A percentile compares a stretch with the other conserved stretches of the same genome.
phyloP scores from a whole-genome alignment of 192 early-diverging fungal species.

The Coemansia sp. region DNA sequence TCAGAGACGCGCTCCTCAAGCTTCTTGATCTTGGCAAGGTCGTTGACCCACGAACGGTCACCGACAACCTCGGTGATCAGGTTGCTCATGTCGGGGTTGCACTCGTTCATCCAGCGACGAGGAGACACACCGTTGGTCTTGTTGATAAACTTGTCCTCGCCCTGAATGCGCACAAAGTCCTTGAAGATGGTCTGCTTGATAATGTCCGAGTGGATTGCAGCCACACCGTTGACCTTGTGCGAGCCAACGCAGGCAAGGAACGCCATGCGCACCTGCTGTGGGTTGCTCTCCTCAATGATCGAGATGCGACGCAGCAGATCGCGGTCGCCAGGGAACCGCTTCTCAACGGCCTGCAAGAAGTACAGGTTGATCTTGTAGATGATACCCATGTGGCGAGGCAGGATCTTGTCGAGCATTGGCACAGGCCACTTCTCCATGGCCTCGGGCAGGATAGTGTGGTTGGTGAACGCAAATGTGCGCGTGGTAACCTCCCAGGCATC shows the following conservation, averaged over 20 bases:
- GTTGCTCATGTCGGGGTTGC: constrained; percentile 81
- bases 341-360: constrained; percentile 94
- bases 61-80: constrained; percentile 84
- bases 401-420: constrained; percentile 85
- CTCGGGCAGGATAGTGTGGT: constrained; percentile 98
- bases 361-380: constrained; percentile 99
- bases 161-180: constrained; percentile 89
- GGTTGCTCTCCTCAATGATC: constrained; percentile 89
- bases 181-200: constrained; percentile 81
- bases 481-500: constrained; percentile 90
- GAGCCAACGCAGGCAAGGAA: constrained; percentile 90
- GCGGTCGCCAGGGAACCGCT: constrained; percentile 81
- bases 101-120: constrained; percentile 94
- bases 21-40: constrained; percentile 63
- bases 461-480: constrained; percentile 94
- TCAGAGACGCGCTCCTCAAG: constrained; percentile 67
- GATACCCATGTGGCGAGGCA: constrained; percentile 97
- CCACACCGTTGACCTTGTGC: constrained; percentile 96
- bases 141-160: constrained; percentile 87
- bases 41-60: constrained; percentile 71
- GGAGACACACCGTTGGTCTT: constrained; percentile 99
- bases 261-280: constrained; percentile 98
- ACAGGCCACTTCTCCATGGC: constrained; percentile 98
- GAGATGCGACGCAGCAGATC: constrained; percentile 82
- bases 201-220: constrained; percentile 79